Evolutionary conservation across 2,329 filamentous ascomycete genomes (phyloP).

Genomic region (Zasmidium angulare): DNA sequence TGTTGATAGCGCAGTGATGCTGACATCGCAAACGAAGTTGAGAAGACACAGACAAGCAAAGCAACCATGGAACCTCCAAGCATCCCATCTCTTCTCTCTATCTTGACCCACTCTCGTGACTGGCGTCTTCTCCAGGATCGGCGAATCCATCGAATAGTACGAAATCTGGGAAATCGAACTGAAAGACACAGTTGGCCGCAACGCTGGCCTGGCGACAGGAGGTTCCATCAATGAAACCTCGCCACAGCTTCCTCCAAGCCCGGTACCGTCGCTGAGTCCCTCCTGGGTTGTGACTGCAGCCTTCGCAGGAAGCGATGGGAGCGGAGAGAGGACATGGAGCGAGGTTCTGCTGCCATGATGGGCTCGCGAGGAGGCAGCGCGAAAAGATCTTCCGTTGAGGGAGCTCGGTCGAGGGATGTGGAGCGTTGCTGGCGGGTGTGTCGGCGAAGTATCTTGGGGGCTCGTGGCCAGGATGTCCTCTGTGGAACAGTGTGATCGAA

Average conservation of each 20-base stretch:
- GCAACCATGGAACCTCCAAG: slow-evolving; percentile 8
- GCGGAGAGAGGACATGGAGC: slow-evolving; percentile 4
- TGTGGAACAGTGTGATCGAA: slow-evolving; percentile 19
- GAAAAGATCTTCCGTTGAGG: slow-evolving; percentile 10
- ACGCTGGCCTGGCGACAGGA: too few species aligned
- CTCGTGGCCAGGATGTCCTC: slow-evolving; percentile 18
- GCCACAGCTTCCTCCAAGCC: neutral
- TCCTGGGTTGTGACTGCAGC: slow-evolving; percentile 13
- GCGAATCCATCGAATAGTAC: slow-evolving; percentile 15
- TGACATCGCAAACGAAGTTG: slow-evolving; percentile 11
- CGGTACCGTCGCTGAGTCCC: slow-evolving; percentile 25
- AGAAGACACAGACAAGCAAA: slow-evolving; percentile 13
- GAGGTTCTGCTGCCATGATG: too few species aligned
- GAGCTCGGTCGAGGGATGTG: slow-evolving; percentile 12
- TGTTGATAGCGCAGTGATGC: slow-evolving; percentile 11
- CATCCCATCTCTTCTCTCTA: neutral
- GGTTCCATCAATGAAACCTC: slow-evolving; percentile 11
- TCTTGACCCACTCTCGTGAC: neutral
- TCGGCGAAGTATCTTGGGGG: slow-evolving; percentile 2
- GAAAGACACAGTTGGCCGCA: slow-evolving; percentile 20
- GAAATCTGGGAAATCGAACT: slow-evolving; percentile 17
- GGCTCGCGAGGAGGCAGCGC: too few species aligned
- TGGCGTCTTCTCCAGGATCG: slow-evolving; percentile 8
- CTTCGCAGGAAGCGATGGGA: slow-evolving; percentile 10
- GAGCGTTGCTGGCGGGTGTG: slow-evolving; percentile 6